Percentiles rank a stretch among this genome's conserved stretches.
These are phyloP conservation scores for Candida neerlandica DNA, from an alignment of 1,139 yeast species.

Conservation along the genomic window DNA sequence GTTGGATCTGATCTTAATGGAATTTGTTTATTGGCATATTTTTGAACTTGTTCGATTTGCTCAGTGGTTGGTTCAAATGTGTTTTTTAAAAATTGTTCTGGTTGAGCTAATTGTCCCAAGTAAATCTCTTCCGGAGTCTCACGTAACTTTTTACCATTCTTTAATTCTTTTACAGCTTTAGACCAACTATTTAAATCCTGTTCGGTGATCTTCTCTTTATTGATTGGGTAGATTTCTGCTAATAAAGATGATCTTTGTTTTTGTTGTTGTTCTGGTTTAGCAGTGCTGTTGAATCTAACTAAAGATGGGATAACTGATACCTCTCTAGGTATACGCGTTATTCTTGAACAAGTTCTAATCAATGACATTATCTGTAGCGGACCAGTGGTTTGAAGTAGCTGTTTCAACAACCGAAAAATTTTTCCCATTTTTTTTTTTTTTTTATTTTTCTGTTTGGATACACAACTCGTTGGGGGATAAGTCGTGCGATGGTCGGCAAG, in stretches of 20 bases:
- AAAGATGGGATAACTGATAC: not conserved
- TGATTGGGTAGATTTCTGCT: slow-evolving; percentile 37
- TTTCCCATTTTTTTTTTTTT: slow-evolving; percentile 4
- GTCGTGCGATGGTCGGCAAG: not conserved
- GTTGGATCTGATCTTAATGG: slow-evolving; percentile 71
- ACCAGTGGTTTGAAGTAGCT: not conserved
- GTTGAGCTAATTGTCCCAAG: slow-evolving; percentile 37
- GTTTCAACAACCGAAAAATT: not conserved
- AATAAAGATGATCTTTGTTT: slow-evolving; percentile 11
- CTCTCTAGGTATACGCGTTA: slow-evolving; percentile 12
- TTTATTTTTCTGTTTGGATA: not conserved
- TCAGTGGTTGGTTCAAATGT: slow-evolving; percentile 57
- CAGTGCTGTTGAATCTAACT: slow-evolving; percentile 10
- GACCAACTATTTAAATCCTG: slow-evolving; percentile 70
- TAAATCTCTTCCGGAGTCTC: slow-evolving; percentile 50
- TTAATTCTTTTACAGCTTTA: slow-evolving; percentile 57
- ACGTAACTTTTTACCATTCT: slow-evolving; percentile 36
- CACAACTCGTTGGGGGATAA: not conserved
- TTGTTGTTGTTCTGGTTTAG: not conserved
- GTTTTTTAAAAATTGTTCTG: slow-evolving; percentile 39
- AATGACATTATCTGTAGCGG: slow-evolving; percentile 12
- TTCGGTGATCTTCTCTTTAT: slow-evolving; percentile 47
- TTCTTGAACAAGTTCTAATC: slow-evolving; percentile 17
- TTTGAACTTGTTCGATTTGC: slow-evolving; percentile 59
- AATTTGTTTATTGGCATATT: slow-evolving; percentile 52